Evolutionary conservation across 2,329 filamentous ascomycete species (phyloP), one percentile per base, ranked within the genome.

Genomic region (Cladophialophora carrionii): DNA sequence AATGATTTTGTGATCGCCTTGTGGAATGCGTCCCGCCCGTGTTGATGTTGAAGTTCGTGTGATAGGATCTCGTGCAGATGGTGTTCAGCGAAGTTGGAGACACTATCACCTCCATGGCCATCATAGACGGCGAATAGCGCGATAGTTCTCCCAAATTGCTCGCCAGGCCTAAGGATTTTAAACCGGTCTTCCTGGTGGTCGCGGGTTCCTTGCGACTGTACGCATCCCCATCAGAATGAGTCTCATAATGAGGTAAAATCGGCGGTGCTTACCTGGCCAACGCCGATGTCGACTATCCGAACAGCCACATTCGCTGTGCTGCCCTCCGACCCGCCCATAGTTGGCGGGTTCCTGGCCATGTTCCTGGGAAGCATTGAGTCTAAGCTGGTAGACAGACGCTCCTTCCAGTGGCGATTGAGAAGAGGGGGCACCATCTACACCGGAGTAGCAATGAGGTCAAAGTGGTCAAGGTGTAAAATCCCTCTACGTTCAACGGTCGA

Each of bases 41-140:
- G 48, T 29, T 51, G 48, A 51, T 51, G 10, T 51, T 51, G 48
- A 17, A 51, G 48, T 51, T 51, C 20, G 9, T 51, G 20, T 24
- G 22, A 51, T 22, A 51, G 48, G 48, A 51, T 51, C 20, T 51
- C 20, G 22, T 51, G 48, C 4, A 51, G 48, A 14, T 51, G 48
- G 9, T 51, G 7, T 7, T 51, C 48, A 7, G 24, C 48, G 24
- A 51, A 51, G 7, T 22, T 20, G 14, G 48, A 51, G n/a, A 51
- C 48, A 51, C 24, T 51, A 8, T 51, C 22, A 1, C 48, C 48
- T 22, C 48, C 48, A 8, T 51, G 48, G 22, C 48, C 48, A 29
- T 51, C 48, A 29, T 51, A 51, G 48, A 51, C 48, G 4, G 48
- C 48, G 48, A 51, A 51, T 51, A 51, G 48, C 48, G 48, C 48